These are phyloP conservation scores for Boletus subcaerulescens DNA, from an alignment of 768 basidiomycete species.

Conservation along the genomic window DNA sequence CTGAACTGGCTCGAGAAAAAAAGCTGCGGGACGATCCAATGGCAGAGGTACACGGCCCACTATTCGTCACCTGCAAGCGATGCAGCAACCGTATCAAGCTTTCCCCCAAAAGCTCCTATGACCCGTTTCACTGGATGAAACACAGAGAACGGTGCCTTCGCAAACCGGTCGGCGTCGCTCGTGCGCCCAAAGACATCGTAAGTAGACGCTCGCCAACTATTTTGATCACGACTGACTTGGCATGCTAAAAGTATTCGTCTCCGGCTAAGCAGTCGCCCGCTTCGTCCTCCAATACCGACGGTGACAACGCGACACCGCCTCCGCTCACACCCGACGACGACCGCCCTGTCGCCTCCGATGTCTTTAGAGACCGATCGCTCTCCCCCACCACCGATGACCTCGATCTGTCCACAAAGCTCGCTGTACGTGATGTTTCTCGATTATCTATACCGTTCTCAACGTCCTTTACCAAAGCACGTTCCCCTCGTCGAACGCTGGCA, in stretches of 20 bases:
- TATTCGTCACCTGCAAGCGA: slow-evolving; percentile 51
- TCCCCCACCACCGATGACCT: slow-evolving; percentile 22
- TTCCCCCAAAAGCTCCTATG: slow-evolving; percentile 63
- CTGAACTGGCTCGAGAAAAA: slow-evolving; percentile 49
- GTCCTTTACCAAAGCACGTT: slow-evolving; percentile 20
- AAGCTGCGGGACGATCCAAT: slow-evolving; percentile 51
- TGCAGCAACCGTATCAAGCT: slow-evolving; percentile 62
- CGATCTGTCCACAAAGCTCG: slow-evolving; percentile 13
- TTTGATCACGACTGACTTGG: slow-evolving; percentile 1
- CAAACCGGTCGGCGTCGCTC: slow-evolving; percentile 31
- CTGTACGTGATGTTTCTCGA: slow-evolving; percentile 27
- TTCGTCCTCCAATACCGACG: slow-evolving; percentile 29
- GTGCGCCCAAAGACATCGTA: slow-evolving; percentile 24
- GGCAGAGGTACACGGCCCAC: slow-evolving; percentile 48
- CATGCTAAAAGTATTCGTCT: slow-evolving; percentile 16
- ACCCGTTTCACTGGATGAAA: slow-evolving; percentile 64
- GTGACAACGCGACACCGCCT: slow-evolving; percentile 33
- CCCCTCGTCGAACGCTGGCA: slow-evolving; percentile 31
- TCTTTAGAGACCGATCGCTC: slow-evolving; percentile 25
- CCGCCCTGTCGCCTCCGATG: slow-evolving; percentile 14
- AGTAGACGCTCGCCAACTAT: background rate
- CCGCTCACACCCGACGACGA: slow-evolving; percentile 38
- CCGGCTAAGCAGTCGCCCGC: slow-evolving; percentile 23
- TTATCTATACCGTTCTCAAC: slow-evolving; percentile 26
- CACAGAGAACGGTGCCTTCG: slow-evolving; percentile 61